These are phyloP conservation scores for Fusarium sp. DNA, from an alignment of 2,329 filamentous ascomycete species.

Conservation along the genomic window DNA sequence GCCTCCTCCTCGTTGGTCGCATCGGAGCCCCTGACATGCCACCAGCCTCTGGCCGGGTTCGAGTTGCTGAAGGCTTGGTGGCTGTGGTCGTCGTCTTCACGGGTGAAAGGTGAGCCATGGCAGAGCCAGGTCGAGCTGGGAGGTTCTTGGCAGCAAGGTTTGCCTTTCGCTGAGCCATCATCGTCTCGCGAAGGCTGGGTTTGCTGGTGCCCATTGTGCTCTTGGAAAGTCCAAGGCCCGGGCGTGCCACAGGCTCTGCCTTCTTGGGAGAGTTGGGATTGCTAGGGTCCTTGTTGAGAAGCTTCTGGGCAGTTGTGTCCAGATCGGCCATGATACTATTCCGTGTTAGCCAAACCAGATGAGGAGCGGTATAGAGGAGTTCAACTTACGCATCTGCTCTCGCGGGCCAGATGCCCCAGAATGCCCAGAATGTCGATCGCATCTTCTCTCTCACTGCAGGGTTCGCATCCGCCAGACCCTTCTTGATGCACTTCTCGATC, in stretches of 20 bases:
- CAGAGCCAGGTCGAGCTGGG: constrained; percentile 66
- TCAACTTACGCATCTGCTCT: constrained; percentile 72
- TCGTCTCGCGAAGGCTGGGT: constrained; percentile 78
- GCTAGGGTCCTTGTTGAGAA: constrained; percentile 81
- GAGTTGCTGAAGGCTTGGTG: constrained; percentile 49
- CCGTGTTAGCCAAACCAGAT: constrained; percentile 34
- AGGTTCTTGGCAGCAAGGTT: constrained; percentile 58
- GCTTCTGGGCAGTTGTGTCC: constrained; percentile 77
- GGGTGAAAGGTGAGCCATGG: constrained; percentile 68
- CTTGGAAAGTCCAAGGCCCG: constrained; percentile 68
- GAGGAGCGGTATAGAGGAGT: neutral
- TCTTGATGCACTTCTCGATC: constrained; percentile 87
- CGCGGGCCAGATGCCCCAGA: constrained; percentile 77
- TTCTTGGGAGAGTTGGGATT: constrained; percentile 77
- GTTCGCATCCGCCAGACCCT: constrained; percentile 87
- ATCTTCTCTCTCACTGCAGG: constrained; percentile 87
- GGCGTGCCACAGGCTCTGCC: constrained; percentile 57
- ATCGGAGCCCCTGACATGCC: constrained; percentile 71
- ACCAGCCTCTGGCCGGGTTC: constrained; percentile 58
- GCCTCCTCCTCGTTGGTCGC: constrained; percentile 65
- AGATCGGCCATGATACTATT: constrained; percentile 77
- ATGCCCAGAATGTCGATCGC: constrained; percentile 86
- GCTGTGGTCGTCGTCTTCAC: constrained; percentile 48
- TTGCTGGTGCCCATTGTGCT: constrained; percentile 66
- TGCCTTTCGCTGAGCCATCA: constrained; percentile 81